A percentile compares a stretch with the other conserved stretches of the same genome.
Evolutionary conservation across 768 basidiomycete species (phyloP).

Genomic region (Mrakia hoshinonis): DNA sequence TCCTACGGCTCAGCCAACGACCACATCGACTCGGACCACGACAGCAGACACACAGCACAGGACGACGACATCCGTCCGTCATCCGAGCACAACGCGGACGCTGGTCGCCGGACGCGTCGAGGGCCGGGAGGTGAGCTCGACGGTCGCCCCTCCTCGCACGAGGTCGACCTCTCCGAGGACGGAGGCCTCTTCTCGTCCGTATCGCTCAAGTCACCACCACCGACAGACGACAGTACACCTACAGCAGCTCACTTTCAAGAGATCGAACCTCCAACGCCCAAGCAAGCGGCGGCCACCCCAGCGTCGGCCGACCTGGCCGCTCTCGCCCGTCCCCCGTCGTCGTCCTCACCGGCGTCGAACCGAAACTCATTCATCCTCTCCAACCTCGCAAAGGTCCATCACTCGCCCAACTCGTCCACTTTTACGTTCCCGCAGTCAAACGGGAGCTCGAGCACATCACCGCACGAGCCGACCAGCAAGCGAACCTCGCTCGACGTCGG

Average conservation of each 20-base stretch:
- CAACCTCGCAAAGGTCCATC: background rate
- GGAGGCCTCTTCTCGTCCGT: constrained; percentile 6
- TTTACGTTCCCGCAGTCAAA: background rate
- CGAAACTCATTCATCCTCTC: constrained; percentile 18
- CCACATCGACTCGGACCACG: background rate
- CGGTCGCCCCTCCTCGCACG: background rate
- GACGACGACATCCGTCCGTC: background rate
- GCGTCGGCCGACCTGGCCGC: background rate
- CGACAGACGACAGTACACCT: background rate
- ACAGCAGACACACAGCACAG: background rate
- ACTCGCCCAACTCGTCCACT: background rate
- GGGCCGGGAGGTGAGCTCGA: background rate
- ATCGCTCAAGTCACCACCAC: background rate
- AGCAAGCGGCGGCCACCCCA: background rate
- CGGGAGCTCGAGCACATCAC: background rate
- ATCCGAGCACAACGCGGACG: background rate
- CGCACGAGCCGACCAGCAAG: background rate
- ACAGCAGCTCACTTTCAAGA: background rate
- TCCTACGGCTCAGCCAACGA: background rate
- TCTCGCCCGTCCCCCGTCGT: background rate
- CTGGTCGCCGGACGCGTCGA: background rate
- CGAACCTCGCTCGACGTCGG: background rate
- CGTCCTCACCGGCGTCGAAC: constrained; percentile 5
- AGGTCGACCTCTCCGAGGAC: background rate
- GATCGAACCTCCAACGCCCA: background rate